Evolutionary conservation across 352 stramenopile species (phyloP).

Genomic region (Globisporangium yorkense): DNA sequence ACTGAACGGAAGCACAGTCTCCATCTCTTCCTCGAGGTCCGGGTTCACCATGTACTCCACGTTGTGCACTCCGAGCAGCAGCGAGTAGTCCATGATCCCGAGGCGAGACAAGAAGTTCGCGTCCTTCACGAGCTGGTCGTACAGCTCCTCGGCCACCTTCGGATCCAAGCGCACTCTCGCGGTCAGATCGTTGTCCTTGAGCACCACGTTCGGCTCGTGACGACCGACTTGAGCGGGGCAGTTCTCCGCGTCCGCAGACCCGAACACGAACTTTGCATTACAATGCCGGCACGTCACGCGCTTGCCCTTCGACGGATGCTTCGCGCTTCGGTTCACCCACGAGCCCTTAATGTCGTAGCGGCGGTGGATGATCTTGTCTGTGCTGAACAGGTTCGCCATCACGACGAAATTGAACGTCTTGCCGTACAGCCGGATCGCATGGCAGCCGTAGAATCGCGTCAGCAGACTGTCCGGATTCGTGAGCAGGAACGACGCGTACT

Average conservation of each 20-base stretch:
- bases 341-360: conserved; percentile 88
- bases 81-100: conserved; percentile 91
- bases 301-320: conserved; percentile 83
- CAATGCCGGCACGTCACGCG: conserved; percentile 81
- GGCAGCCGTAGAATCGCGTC: conserved; percentile 80
- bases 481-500: conserved; percentile 77
- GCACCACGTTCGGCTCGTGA: conserved; percentile 81
- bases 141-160: conserved; percentile 73
- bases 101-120: conserved; percentile 79
- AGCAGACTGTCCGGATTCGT: conserved; percentile 80
- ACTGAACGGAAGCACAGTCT: conserved; percentile 2
- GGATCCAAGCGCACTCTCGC: conserved; percentile 72
- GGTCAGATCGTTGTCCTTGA: conserved; percentile 87
- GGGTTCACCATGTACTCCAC: conserved; percentile 85
- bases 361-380: conserved; percentile 76
- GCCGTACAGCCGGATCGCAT: conserved; percentile 81
- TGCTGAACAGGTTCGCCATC: conserved; percentile 86
- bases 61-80: conserved; percentile 87
- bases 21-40: conserved; percentile 49
- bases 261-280: conserved; percentile 86
- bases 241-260: conserved; percentile 71
- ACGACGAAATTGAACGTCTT: conserved; percentile 90
- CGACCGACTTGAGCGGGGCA: conserved; percentile 70
- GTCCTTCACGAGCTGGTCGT: conserved; percentile 82
- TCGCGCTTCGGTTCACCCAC: conserved; percentile 85